phyloP scores from a whole-genome alignment of 768 basidiomycete species.

The Neoboletus magnificus region DNA sequence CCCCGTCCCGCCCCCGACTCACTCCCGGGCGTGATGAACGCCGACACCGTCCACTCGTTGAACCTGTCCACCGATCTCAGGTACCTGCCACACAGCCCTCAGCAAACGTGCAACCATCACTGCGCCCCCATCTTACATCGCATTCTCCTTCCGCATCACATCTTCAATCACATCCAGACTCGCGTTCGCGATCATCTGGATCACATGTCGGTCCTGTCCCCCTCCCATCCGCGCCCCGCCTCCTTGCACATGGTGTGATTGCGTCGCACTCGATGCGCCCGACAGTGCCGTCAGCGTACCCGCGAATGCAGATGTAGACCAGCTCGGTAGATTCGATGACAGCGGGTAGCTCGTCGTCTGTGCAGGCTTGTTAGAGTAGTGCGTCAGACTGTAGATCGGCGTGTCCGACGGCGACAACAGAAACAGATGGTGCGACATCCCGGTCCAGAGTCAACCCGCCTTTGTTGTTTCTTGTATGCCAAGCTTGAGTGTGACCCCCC shows the following conservation, averaged over 20 bases:
- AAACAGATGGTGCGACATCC: slow-evolving; percentile 86
- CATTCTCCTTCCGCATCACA: slow-evolving; percentile 75
- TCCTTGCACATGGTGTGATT: slow-evolving; percentile 57
- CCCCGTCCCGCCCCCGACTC: slow-evolving; percentile 29
- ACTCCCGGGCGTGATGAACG: slow-evolving; percentile 95
- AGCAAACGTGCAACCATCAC: slow-evolving; percentile 10
- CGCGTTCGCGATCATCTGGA: slow-evolving; percentile 98
- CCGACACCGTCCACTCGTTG: slow-evolving; percentile 98
- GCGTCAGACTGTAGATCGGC: slow-evolving; percentile 79
- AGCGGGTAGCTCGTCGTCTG: slow-evolving; percentile 60
- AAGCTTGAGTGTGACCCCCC: background rate
- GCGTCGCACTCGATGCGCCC: slow-evolving; percentile 74
- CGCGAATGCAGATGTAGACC: slow-evolving; percentile 90
- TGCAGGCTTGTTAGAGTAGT: slow-evolving; percentile 74
- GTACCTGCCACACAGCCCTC: slow-evolving; percentile 60
- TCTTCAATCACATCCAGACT: slow-evolving; percentile 95
- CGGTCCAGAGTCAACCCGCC: background rate
- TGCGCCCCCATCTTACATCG: slow-evolving; percentile 57
- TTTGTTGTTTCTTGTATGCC: slow-evolving; percentile 12
- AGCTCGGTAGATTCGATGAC: slow-evolving; percentile 79
- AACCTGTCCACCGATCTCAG: slow-evolving; percentile 94
- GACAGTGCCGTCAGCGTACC: slow-evolving; percentile 85
- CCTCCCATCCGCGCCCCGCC: slow-evolving; percentile 68
- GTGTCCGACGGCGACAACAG: slow-evolving; percentile 83
- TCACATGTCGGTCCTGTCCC: slow-evolving; percentile 87